Conservation (phyloP, 2,329 filamentous ascomycete genomes). For the Zymoseptoria brevis region DNA sequence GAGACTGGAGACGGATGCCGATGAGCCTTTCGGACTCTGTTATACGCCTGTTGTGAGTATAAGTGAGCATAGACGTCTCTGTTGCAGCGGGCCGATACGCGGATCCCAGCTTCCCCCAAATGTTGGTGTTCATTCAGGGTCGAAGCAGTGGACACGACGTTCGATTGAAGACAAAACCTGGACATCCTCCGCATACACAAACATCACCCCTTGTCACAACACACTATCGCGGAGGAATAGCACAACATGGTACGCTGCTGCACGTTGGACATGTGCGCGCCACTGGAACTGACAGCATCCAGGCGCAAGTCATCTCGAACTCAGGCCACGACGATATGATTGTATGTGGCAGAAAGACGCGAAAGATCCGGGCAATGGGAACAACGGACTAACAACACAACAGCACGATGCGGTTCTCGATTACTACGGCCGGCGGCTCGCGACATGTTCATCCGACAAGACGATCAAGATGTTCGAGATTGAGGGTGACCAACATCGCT, state of each 20-base stretch:
- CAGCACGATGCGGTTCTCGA: slow-evolving; percentile 95
- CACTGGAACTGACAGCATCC: slow-evolving; percentile 15
- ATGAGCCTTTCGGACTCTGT: background rate
- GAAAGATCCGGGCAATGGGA: background rate
- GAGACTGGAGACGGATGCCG: too few species aligned
- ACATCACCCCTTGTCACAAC: background rate
- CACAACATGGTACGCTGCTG: background rate
- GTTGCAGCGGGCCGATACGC: background rate
- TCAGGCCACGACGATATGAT: slow-evolving; percentile 99
- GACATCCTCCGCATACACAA: background rate
- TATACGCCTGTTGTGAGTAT: background rate
- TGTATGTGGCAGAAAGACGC: slow-evolving; percentile 53
- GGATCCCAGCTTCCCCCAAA: background rate
- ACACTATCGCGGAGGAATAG: background rate
- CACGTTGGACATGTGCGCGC: background rate
- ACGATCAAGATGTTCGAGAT: slow-evolving; percentile 99
- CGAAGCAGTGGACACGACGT: background rate
- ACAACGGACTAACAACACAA: slow-evolving; percentile 26
- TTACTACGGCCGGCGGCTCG: slow-evolving; percentile 93
- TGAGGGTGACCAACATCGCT: slow-evolving; percentile 80
- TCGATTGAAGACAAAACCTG: background rate
- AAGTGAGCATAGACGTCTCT: background rate
- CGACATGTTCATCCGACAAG: slow-evolving; percentile 95
- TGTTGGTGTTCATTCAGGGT: background rate
- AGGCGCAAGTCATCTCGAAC: slow-evolving; percentile 75